A percentile compares a stretch with the other conserved stretches of the same genome.
phyloP scores from a whole-genome alignment of 768 basidiomycete species.

The Neoboletus brunneissimus region DNA sequence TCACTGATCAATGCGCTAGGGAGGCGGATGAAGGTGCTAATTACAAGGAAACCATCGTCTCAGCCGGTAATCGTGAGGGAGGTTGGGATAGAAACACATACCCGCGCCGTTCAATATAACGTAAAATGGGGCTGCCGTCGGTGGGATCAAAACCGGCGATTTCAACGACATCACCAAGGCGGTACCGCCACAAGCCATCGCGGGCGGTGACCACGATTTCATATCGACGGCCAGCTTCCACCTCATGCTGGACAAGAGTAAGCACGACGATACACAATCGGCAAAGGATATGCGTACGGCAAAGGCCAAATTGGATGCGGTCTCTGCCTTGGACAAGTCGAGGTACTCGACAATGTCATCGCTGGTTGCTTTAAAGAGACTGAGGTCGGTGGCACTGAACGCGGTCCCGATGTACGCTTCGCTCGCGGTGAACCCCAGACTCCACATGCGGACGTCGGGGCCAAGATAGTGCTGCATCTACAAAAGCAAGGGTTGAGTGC shows the following conservation, averaged over 20 bases:
- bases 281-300: slow-evolving; percentile 4
- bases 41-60: not conserved
- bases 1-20: slow-evolving; percentile 8
- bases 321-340: slow-evolving; percentile 12
- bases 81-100: not conserved
- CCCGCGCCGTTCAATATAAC: slow-evolving; percentile 21
- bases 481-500: not conserved
- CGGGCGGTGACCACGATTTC: slow-evolving; percentile 20
- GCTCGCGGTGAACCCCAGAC: slow-evolving; percentile 17
- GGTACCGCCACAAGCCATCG: slow-evolving; percentile 25
- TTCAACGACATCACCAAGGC: slow-evolving; percentile 22
- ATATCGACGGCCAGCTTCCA: slow-evolving; percentile 13
- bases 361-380: slow-evolving; percentile 14
- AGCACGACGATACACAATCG: not conserved
- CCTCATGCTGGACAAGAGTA: slow-evolving; percentile 13
- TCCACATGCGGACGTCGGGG: slow-evolving; percentile 12
- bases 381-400: slow-evolving; percentile 6
- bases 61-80: not conserved
- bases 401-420: slow-evolving; percentile 16
- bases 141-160: slow-evolving; percentile 15
- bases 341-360: slow-evolving; percentile 23
- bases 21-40: slow-evolving; percentile 6
- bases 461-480: slow-evolving; percentile 17
- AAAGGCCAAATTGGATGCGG: slow-evolving; percentile 8
- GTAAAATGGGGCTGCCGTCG: slow-evolving; percentile 21